Evolutionary conservation across 805 yeast species (phyloP).

Genomic region (Pichia pseudocactophila): DNA sequence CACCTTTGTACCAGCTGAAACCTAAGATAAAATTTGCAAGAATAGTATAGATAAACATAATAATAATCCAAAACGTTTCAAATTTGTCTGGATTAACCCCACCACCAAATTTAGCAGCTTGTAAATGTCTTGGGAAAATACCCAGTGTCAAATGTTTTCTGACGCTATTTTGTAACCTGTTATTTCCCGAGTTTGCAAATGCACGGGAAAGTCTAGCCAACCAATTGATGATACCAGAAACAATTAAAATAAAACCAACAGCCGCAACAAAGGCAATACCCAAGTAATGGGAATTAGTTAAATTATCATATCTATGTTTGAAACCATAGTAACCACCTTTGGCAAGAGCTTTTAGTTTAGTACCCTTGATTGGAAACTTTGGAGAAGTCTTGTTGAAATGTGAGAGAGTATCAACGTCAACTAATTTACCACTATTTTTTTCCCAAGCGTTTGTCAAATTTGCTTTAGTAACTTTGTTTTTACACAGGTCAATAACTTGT

Average conservation of each 20-base stretch:
- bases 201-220: constrained; percentile 31
- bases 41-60: constrained; percentile 27
- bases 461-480: constrained; percentile 17
- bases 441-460: constrained; percentile 20
- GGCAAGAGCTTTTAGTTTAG: constrained; percentile 18
- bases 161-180: constrained; percentile 19
- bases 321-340: constrained; percentile 19
- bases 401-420: constrained; percentile 22
- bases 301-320: constrained; percentile 27
- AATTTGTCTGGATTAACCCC: constrained; percentile 44
- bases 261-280: constrained; percentile 41
- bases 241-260: constrained; percentile 38
- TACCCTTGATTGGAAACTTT: constrained; percentile 30
- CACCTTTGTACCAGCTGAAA: constrained; percentile 15
- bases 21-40: constrained; percentile 19
- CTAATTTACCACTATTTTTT: constrained; percentile 34
- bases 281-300: constrained; percentile 34
- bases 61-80: constrained; percentile 36
- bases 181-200: constrained; percentile 24
- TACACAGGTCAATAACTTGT: constrained; percentile 17
- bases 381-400: constrained; percentile 28
- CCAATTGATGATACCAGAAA: constrained; percentile 37
- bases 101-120: constrained; percentile 5
- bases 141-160: constrained; percentile 21
- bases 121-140: constrained; percentile 20